Percentiles rank a stretch among this genome's conserved stretches.
These are phyloP conservation scores for Candida wancherniae DNA, from an alignment of 805 yeast species.

Conservation along the genomic window DNA sequence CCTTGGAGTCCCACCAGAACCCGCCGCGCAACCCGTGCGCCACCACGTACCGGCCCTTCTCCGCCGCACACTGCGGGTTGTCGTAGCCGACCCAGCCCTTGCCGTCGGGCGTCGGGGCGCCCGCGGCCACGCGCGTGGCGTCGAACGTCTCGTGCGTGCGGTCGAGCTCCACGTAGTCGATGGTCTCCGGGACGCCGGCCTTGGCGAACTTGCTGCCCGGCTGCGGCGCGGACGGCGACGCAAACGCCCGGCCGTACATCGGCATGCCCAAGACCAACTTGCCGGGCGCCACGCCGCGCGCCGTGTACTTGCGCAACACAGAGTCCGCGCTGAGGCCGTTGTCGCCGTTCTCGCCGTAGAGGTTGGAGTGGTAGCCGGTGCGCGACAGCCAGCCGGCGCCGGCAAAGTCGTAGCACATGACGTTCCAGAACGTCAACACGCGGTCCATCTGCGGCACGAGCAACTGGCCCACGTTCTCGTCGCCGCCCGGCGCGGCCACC, in stretches of 20 bases:
- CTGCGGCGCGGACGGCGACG: constrained; percentile 30
- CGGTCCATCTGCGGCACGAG: constrained; percentile 51
- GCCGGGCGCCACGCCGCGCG: constrained; percentile 36
- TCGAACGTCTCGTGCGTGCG: constrained; percentile 50
- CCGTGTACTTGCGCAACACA: constrained; percentile 43
- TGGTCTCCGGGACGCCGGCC: constrained; percentile 28
- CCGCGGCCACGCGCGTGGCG: constrained; percentile 41
- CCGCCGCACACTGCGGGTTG: constrained; percentile 44
- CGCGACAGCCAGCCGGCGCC: constrained; percentile 64
- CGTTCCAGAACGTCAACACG: constrained; percentile 65
- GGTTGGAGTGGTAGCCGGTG: constrained; percentile 67
- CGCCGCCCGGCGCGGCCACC: constrained; percentile 72
- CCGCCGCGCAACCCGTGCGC: constrained; percentile 65
- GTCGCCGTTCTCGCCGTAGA: constrained; percentile 41
- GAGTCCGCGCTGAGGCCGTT: constrained; percentile 44
- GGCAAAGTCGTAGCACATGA: constrained; percentile 87
- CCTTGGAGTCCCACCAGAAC: constrained; percentile 93
- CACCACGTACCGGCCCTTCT: constrained; percentile 58
- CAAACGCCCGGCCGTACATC: constrained; percentile 57
- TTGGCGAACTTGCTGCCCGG: constrained; percentile 38
- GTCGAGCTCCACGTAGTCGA: constrained; percentile 57
- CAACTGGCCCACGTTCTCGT: constrained; percentile 39
- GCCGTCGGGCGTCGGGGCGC: constrained; percentile 10
- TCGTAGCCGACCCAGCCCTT: constrained; percentile 47
- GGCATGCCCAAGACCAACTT: constrained; percentile 86